Evolutionary conservation across 2,329 filamentous ascomycete genomes (phyloP).

Genomic region (Tricladium varicosporioides): DNA sequence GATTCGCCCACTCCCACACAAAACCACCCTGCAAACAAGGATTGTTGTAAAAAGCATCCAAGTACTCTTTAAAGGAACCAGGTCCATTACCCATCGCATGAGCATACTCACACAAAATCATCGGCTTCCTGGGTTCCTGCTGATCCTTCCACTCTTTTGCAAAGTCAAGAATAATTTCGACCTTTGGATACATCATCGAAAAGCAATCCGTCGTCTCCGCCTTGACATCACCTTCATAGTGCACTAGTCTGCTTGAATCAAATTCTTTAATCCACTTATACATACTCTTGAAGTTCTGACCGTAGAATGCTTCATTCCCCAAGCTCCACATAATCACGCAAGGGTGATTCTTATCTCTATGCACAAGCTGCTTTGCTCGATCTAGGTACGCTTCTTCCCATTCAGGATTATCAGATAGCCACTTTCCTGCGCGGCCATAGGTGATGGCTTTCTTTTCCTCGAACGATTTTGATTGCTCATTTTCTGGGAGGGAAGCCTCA

Average conservation of each 20-base stretch:
- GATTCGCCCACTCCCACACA: conserved; percentile 42
- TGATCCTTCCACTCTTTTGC: conserved; percentile 40
- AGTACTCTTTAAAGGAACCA: conserved; percentile 66
- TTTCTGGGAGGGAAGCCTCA: conserved; percentile 44
- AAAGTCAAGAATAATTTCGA: conserved; percentile 39
- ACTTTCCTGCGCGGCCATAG: conserved; percentile 53
- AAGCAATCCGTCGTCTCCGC: conserved; percentile 53
- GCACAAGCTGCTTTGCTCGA: conserved; percentile 60
- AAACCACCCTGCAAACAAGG: conserved; percentile 37
- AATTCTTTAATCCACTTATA: conserved; percentile 51
- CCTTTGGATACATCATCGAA: conserved; percentile 53
- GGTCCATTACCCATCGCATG: conserved; percentile 76
- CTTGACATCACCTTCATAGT: conserved; percentile 55
- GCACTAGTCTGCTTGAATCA: conserved; percentile 50
- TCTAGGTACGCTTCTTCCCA: conserved; percentile 68
- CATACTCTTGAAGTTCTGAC: conserved; percentile 67
- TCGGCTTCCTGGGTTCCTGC: conserved; percentile 44
- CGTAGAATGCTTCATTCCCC: conserved; percentile 73
- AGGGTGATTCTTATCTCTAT: conserved; percentile 70
- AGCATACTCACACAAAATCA: conserved; percentile 57
- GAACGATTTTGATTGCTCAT: conserved; percentile 54
- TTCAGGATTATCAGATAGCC: conserved; percentile 57
- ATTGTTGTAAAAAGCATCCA: conserved; percentile 51
- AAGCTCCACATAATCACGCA: conserved; percentile 73
- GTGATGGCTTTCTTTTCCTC: conserved; percentile 61